Base-by-base conservation (phyloP, 768 basidiomycete genomes). In the Suillus subalutaceus region DNA sequence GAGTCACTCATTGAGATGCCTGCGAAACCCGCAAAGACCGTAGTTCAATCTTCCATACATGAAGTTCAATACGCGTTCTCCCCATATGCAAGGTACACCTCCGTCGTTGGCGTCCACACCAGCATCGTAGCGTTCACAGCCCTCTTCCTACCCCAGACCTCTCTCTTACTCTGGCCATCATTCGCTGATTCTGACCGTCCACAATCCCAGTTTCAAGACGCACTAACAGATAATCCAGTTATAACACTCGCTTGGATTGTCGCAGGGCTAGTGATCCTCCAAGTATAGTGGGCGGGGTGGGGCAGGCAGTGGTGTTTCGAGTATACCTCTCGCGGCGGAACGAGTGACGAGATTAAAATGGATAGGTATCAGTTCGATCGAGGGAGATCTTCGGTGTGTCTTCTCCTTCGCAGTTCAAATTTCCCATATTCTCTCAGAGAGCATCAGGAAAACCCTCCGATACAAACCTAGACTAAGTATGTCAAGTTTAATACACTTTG, bases 211-310 rank as follows among this genome's bases (percentile, higher is more conserved):
- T 91, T 93, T 75, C 77, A 94, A 26, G 86, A 85, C 50, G 81
- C 85, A 2, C 74, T 95, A 67, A 94, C 93, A 1, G 71, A 79
- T 3, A 84, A 83, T 66, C 90, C 92, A 8, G 74, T 81, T 6
- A 72, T 77, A 44, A 92, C 92, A 0, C 75, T 91, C 63, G 65
- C 79, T 6, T 92, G 87, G 78, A 77, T 88, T 46, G 84, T 83
- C 61, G 67, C 77, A 0, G 93, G 92, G 1, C 81, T 84, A 1
- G 69, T 75, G 5, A 65, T 91, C 3, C 72, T 91, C 43, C 84
- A 90, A 71, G 78, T 79, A 12, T 92, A 90, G 88, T 95, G 92
- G 91, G 88, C 84, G 1, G 85, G 84, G 4, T 89, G 86, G 82
- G 72, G 93, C 69, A 80, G 87, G 65, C 72, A 78, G 30, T 91